Conservation (phyloP, 352 stramenopile species). For the Aphanomyces euteiches region DNA sequence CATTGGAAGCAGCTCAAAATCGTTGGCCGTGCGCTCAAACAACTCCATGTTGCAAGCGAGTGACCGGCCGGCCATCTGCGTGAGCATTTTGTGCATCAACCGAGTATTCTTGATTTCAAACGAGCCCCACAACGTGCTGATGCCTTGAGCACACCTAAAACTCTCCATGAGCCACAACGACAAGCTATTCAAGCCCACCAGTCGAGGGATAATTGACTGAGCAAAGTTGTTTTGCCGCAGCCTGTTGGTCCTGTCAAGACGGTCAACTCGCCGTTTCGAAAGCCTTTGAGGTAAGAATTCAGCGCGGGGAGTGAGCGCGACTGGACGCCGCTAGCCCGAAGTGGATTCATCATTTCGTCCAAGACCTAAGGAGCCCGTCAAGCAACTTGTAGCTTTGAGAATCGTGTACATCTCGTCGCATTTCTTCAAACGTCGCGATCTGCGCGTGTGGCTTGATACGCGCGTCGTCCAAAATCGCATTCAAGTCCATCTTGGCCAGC, state of each 20-base stretch:
- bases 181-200: conserved; percentile 9
- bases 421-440: conserved; percentile 91
- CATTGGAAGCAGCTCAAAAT: conserved; percentile 94
- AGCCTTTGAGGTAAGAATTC: conserved; percentile 95
- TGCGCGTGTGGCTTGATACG: conserved; percentile 87
- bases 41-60: conserved; percentile 67
- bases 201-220: conserved; percentile 89
- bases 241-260: conserved; percentile 97
- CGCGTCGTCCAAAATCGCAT: conserved; percentile 76
- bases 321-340: conserved; percentile 89
- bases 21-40: conserved; percentile 75
- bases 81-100: conserved; percentile 97
- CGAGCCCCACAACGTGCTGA: conserved; percentile 97
- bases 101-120: conserved; percentile 99
- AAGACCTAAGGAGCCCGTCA: conserved; percentile 59
- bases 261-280: conserved; percentile 96
- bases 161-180: not conserved
- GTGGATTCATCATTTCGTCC: conserved; percentile 93
- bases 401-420: conserved; percentile 61
- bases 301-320: conserved; percentile 93
- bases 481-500: conserved; percentile 83
- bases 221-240: conserved; percentile 92
- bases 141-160: conserved; percentile 91
- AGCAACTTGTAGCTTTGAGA: conserved; percentile 19
- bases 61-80: conserved; percentile 85